Evolutionary conservation across 2,329 filamentous ascomycete genomes (phyloP), one percentile per base, ranked within the genome.

Genomic region (Aspergillus unguis): DNA sequence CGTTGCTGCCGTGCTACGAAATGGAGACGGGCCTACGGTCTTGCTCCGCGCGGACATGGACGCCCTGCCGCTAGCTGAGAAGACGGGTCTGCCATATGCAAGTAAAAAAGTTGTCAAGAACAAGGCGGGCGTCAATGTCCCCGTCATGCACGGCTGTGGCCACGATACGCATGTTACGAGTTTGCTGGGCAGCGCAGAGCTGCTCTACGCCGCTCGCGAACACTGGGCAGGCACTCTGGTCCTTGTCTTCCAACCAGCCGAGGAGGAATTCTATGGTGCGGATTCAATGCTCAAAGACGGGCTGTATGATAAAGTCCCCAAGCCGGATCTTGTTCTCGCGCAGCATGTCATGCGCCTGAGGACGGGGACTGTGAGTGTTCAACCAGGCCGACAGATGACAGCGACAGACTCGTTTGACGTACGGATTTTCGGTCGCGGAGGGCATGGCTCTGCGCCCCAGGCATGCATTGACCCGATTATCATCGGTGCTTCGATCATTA

Each of bases 81-180:
- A 71, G 23, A 85, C 82, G 0, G 77, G 75, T 0, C 66, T 86
- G 0, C 61, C 70, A 0, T 86, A 85, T 61, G 78, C 82, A 0
- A 84, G 81, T 61, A 78, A 62, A 9, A 71, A 58, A 54, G 64
- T 59, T 7, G 73, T 74, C 62, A 69, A 68, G 31, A 75, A 79
- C 57, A 52, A 65, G 2, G 74, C 80, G 6, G 81, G 80, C 0
- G 64, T 71, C 0, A 70, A 75, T 49, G 77, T 78, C 48, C 79
- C 80, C 0, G 80, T 85, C 0, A 87, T 87, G 84, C 85, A 87
- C 65, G 84, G 84, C 25, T 87, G 84, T 64, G 85, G 85, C 0
- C 85, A 87, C 60, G 84, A 86, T 58, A 81, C 85, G 72, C 84
- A 88, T 62, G 80, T 86, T 27, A 76, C 81, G 0, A 71, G 73